Base-by-base conservation (phyloP, 352 stramenopile genomes). In the Elongisporangium undulatum region DNA sequence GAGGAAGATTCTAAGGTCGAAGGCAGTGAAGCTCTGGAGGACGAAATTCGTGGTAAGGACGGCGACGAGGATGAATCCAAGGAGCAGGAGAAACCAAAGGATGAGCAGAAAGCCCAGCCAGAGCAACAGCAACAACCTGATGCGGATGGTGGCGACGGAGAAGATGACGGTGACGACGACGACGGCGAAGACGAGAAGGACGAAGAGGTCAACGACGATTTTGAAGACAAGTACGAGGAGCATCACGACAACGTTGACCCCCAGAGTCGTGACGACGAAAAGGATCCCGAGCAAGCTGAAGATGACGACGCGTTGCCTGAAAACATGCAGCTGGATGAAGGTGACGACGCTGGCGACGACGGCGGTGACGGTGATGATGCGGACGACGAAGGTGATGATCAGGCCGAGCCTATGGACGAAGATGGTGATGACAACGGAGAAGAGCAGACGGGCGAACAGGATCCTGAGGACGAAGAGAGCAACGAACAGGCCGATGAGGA, bases 181-280 rank as follows among this genome's bases (percentile, higher is more conserved):
- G 66, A 79, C 22, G 69, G 60, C 2, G 66, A 75, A 15, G 80
- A 82, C 26, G 80, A 87, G 29, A 79, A 74, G 59, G 80, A 97
- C 59, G 87, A 98, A 7, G 69, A 96, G 29, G 77, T 98, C 49
- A 92, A 98, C 61, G 92, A 97, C n/a, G 77, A 94, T 67, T 90
- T 92, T 55, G 88, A 97, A 23, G 76, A 96, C 56, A 80, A 96
- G 49, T 91, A 93, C 55, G 82, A 92, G 61, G 82, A 90, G 6
- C 75, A 95, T 23, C 71, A 87, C 54, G 71, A 85, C 6, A 61
- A 82, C 13, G 59, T 90, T n/a, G 77, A 87, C 48, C 75, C 74
- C 0, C 66, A 76, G 50, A 75, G 85, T 26, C 77, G 73, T 49
- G 72, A 89, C 15, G 70, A 91, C 4, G 70, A 66, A 6, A 73